These are phyloP conservation scores for Phtheirospermum japonicum DNA, from an alignment of 257 asterid genomes.

Conservation along the genomic window DNA sequence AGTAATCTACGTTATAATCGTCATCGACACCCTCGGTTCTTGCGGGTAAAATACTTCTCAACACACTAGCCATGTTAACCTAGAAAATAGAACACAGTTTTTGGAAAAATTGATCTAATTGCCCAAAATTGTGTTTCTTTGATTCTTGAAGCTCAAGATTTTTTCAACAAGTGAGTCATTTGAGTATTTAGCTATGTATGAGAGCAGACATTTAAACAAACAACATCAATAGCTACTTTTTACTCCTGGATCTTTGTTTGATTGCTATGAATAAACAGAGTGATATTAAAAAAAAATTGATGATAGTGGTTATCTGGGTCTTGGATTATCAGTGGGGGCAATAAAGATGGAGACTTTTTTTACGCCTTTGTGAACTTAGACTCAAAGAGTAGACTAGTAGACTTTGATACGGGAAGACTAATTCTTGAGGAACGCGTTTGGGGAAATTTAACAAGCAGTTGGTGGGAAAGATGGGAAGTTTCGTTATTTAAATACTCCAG, in stretches of 20 bases:
- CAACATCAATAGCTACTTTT: neutral
- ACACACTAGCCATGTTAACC: slow-evolving; percentile 37
- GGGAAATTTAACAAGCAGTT: slow-evolving; percentile 2
- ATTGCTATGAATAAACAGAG: neutral
- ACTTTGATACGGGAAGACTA: neutral
- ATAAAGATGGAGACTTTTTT: neutral
- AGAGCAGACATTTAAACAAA: neutral
- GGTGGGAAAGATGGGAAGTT: neutral
- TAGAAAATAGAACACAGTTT: neutral
- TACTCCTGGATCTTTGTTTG: neutral
- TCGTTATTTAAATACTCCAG: neutral
- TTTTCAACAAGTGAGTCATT: slow-evolving; percentile 17
- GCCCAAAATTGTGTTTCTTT: neutral
- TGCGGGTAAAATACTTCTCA: slow-evolving; percentile 38
- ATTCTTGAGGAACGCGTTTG: slow-evolving; percentile 1
- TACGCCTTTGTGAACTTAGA: neutral
- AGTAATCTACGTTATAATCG: slow-evolving; percentile 60
- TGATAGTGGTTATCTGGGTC: neutral
- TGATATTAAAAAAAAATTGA: neutral
- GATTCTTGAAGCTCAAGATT: neutral
- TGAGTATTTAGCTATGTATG: neutral
- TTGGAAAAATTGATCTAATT: slow-evolving; percentile 12
- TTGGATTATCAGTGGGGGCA: neutral
- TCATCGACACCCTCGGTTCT: slow-evolving; percentile 36
- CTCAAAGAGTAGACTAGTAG: neutral